Conservation (phyloP, 2,329 filamentous ascomycete genomes). For the Lachnellula willkommii region DNA sequence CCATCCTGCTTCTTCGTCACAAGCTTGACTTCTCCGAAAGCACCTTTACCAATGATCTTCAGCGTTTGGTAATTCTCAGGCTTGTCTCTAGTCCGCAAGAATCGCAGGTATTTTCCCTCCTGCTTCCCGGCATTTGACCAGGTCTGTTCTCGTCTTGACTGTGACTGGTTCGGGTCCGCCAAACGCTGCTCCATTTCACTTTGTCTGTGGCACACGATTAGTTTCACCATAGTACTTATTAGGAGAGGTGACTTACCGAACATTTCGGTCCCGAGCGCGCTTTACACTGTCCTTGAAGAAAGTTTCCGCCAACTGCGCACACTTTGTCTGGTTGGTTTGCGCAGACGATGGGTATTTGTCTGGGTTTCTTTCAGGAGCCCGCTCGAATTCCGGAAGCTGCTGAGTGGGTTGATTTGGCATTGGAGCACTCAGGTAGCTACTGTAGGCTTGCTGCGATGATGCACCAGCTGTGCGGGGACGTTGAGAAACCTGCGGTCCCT, state of each 20-base stretch:
- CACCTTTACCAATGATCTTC: constrained; percentile 98
- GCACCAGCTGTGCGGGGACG: constrained; percentile 81
- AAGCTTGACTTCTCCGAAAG: constrained; percentile 95
- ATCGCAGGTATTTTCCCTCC: constrained; percentile 88
- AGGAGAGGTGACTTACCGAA: constrained; percentile 58
- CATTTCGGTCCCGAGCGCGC: constrained; percentile 88
- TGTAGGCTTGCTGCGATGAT: constrained; percentile 57
- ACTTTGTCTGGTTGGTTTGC: constrained; percentile 67
- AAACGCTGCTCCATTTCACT: constrained; percentile 87
- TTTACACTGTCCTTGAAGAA: constrained; percentile 99
- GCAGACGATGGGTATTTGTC: constrained; percentile 65
- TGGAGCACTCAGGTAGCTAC: constrained; percentile 62
- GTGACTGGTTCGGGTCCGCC: constrained; percentile 67
- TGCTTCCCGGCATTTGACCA: constrained; percentile 79
- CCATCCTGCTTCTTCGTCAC: constrained; percentile 94
- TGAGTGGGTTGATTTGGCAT: constrained; percentile 55
- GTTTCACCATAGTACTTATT: not conserved
- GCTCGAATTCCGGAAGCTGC: constrained; percentile 63
- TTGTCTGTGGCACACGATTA: constrained; percentile 51
- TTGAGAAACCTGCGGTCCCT: constrained; percentile 55
- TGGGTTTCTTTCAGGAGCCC: constrained; percentile 78
- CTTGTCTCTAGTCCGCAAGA: constrained; percentile 87
- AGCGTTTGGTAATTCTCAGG: constrained; percentile 93
- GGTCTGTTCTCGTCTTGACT: constrained; percentile 75
- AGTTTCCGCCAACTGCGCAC: constrained; percentile 67